phyloP scores from a whole-genome alignment of 106 monocot species.

The Acorus gramineus region DNA sequence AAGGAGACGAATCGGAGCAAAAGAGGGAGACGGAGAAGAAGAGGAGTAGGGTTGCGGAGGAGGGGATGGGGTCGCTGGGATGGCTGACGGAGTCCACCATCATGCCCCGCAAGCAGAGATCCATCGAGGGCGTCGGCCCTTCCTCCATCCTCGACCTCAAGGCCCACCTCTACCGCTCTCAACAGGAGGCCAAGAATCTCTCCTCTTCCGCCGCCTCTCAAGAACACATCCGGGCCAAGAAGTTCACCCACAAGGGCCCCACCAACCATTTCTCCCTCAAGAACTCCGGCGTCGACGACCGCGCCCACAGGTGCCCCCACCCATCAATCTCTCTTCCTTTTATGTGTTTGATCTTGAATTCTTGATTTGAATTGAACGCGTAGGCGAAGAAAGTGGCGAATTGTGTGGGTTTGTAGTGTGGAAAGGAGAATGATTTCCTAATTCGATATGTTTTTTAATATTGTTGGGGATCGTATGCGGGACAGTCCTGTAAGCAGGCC shows the following conservation, averaged over 20 bases:
- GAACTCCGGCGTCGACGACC: conserved; percentile 73
- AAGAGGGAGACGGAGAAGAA: conserved; percentile 10
- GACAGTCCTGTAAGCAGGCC: too few species aligned
- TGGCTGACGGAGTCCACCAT: conserved; percentile 94
- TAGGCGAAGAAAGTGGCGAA: too few species aligned
- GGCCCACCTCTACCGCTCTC: conserved; percentile 90
- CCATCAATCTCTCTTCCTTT: not conserved
- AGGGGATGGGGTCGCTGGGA: conserved; percentile 65
- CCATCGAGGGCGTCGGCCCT: conserved; percentile 88
- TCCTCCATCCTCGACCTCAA: conserved; percentile 89
- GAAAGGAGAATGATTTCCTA: too few species aligned
- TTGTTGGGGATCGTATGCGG: too few species aligned
- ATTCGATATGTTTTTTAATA: too few species aligned
- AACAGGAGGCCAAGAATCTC: conserved; percentile 53
- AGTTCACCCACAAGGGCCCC: conserved; percentile 11
- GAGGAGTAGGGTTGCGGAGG: conserved; percentile 16
- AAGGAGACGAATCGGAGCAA: conserved; percentile 2
- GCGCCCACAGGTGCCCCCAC: conserved; percentile 34
- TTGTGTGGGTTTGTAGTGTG: too few species aligned
- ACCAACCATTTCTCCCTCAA: conserved; percentile 39
- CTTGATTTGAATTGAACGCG: not conserved
- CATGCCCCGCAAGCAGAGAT: conserved; percentile 92
- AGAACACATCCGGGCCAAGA: conserved; percentile 43
- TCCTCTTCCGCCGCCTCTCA: conserved; percentile 7
- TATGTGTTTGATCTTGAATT: not conserved